Base-by-base conservation (phyloP, 352 stramenopile species). In the Pythium aquatile region DNA sequence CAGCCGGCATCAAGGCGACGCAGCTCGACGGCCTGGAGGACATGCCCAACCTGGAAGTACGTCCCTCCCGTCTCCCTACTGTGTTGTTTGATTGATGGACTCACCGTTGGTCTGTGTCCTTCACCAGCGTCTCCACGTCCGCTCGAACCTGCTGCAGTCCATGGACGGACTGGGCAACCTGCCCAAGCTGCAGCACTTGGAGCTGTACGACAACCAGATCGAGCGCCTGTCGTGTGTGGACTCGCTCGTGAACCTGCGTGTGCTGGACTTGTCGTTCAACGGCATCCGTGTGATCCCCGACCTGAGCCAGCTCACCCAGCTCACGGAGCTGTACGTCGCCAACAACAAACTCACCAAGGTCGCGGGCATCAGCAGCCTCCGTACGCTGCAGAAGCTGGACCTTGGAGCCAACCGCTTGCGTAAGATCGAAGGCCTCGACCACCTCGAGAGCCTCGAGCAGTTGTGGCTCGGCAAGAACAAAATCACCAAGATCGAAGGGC, bases 391-490 rank as follows among this genome's bases (percentile, higher is more conserved):
- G 72, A 99, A 99, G 68, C 75, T 99, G 54, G 97, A 99, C 77
- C 73, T 99, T 6, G 96, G 97, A 30, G 96, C 96, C n/a, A 99
- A 99, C 70, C 79, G 95, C n/a, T 68, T 97, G 51, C 90, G 96
- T 5, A 74, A 78, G 26, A 98, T 99, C 66, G 86, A 98, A 54
- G 94, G 97, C 29, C 66, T 99, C 5, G 75, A 94, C 24, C 78
- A 83, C 17, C 78, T 99, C 26, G 76, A 75, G 0, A 86, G 91
- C 52, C 74, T 99, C 7, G 90, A 98, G 73, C 88, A 99, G 69
- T 76, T 99, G 28, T 99, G 96, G 96, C 75, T 99, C 5, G 97
- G 97, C 7, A 99, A 99, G 66, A 99, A 99, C 82, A 99, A 99
- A 69, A 98, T 99, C 75, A 92, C 96, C 68, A 74, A 78, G 53